These are phyloP conservation scores for Aspergillus niger DNA, from an alignment of 2,329 filamentous ascomycete genomes.

Conservation along the genomic window DNA sequence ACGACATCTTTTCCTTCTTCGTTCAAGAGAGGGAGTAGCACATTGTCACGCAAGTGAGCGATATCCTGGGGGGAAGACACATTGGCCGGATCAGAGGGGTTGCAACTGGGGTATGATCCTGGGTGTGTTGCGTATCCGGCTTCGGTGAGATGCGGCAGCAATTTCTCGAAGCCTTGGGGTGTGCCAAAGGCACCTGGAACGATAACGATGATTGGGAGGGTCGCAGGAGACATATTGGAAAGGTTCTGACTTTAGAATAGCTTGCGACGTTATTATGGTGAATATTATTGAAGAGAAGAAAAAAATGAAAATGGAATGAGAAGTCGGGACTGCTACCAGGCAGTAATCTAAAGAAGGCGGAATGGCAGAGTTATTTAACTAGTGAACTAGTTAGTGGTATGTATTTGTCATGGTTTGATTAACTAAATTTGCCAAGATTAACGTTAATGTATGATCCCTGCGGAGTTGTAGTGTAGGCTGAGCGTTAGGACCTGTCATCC, in stretches of 20 bases:
- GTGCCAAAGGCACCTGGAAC: slow-evolving; percentile 12
- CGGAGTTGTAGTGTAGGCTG: not conserved
- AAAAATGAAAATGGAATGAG: not conserved
- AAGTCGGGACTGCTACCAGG: slow-evolving; percentile 5
- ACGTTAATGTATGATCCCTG: not conserved
- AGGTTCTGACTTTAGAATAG: not conserved
- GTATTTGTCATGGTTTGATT: not conserved
- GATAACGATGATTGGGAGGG: slow-evolving; percentile 7
- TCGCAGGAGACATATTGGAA: not conserved
- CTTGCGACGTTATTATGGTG: not conserved
- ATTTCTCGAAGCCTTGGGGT: slow-evolving; percentile 8
- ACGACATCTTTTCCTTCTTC: slow-evolving; percentile 8
- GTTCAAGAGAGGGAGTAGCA: slow-evolving; percentile 7
- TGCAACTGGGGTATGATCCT: slow-evolving; percentile 11
- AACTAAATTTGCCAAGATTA: not conserved
- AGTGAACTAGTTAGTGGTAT: not conserved
- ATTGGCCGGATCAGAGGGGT: slow-evolving; percentile 6
- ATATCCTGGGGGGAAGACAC: slow-evolving; percentile 8
- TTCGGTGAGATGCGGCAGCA: slow-evolving; percentile 5
- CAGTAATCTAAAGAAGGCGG: slow-evolving; percentile 2
- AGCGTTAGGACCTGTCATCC: no score
- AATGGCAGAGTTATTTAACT: not conserved
- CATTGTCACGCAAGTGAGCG: slow-evolving; percentile 7
- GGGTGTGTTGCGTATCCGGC: slow-evolving; percentile 10
- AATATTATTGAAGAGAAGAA: not conserved